Base-by-base conservation (phyloP, 2,329 filamentous ascomycete genomes). In the Fusarium miscanthi region DNA sequence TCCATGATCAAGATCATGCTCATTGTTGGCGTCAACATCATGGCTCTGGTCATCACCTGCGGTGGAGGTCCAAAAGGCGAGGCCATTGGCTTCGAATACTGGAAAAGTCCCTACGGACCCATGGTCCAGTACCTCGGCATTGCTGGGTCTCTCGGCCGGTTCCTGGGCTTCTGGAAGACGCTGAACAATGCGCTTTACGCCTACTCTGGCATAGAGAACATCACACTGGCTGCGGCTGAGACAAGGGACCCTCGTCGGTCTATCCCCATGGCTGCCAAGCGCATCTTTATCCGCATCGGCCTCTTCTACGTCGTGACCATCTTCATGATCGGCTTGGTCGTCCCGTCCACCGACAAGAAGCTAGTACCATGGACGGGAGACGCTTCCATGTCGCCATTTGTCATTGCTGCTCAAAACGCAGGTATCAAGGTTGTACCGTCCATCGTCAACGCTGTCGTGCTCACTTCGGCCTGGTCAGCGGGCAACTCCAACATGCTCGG, bases 231-330 rank as follows among this genome's bases (percentile, higher is more conserved):
- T 2, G 59, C 53, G 4, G 59, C 53, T 16, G 59, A 63, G 53
- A 63, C 54, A 7, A 46, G 31, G 9, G 13, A 59, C 16, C 59
- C 59, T 21, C 59, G 59, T 41, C 42, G 19, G 17, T 59, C 53
- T 35, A 59, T 63, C 10, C 59, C 59, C 9, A 38, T 45, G 54
- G 59, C 59, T 35, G 59, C 59, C 10, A 9, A 10, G 21, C 59
- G 53, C 17, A 51, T 66, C 33, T 53, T 64, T 6, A 33, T 31
- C 21, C 45, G 52, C 1, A 66, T 66, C 12, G 40, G 17, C 6
- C 45, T 65, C 21, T 66, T 66, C 45, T 56, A 65, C 13, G 19
- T 38, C 19, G 30, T 66, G 21, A 63, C 60, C 17, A 59, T 66
- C 10, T 65, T 64, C 52, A 38, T 52, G 33, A 43, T 66, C 4